A percentile compares a stretch with the other conserved stretches of the same genome.
These are phyloP conservation scores for Curvularia verruculosa DNA, from an alignment of 2,329 filamentous ascomycete species.

Conservation along the genomic window DNA sequence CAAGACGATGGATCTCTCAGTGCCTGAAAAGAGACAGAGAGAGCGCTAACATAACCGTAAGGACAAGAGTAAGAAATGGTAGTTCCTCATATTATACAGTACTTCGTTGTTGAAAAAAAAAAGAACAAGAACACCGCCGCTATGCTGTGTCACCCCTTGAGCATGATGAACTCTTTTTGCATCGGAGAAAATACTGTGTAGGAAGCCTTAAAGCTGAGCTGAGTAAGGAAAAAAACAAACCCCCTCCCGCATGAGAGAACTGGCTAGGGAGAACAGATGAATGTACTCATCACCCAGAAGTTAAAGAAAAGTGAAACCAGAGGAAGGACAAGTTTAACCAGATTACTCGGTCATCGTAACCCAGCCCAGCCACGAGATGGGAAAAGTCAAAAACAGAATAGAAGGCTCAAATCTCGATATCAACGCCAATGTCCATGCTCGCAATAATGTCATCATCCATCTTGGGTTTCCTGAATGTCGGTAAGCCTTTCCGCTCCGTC, in stretches of 20 bases:
- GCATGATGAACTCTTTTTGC: not conserved
- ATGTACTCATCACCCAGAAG: not conserved
- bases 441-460: constrained; percentile 94
- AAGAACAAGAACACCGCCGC: not conserved
- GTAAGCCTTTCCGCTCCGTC: constrained; percentile 59
- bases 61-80: too few relatives aligned
- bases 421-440: constrained; percentile 85
- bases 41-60: not conserved
- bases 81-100: not conserved
- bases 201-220: not conserved
- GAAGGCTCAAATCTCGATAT: constrained; percentile 74
- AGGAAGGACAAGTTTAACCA: not conserved
- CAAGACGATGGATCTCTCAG: not conserved
- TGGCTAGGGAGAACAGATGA: not conserved
- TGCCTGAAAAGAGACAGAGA: not conserved
- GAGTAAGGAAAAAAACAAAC: not conserved
- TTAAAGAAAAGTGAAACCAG: not conserved
- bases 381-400: not conserved
- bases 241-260: not conserved
- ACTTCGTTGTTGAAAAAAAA: not conserved
- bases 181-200: not conserved
- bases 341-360: not conserved
- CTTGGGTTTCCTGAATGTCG: constrained; percentile 75
- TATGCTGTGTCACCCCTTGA: not conserved
- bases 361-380: not conserved